Percentiles rank a stretch among this genome's conserved stretches.
Evolutionary conservation across 768 basidiomycete genomes (phyloP).

Genomic region (Trametes cinnabarina): DNA sequence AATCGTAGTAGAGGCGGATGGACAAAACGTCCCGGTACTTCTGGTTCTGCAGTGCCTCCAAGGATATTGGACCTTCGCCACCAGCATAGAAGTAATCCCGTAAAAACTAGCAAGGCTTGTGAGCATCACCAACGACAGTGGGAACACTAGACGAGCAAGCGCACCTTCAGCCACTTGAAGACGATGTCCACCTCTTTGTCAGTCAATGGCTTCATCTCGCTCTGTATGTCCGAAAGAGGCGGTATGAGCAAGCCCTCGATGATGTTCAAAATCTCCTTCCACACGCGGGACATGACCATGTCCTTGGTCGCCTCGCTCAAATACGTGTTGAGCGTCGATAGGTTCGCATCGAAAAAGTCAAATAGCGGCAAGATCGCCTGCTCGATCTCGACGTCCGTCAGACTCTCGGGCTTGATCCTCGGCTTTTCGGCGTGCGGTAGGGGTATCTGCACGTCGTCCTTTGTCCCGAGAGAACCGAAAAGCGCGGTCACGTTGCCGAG

Average conservation of each 20-base stretch:
- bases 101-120: conserved; percentile 78
- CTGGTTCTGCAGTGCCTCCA: conserved; percentile 86
- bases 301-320: conserved; percentile 83
- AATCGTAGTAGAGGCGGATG: conserved; percentile 93
- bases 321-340: conserved; percentile 87
- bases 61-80: conserved; percentile 86
- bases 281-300: conserved; percentile 88
- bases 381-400: conserved; percentile 94
- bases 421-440: conserved; percentile 74
- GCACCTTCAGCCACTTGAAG: conserved; percentile 96
- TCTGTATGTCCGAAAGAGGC: conserved; percentile 78
- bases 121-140: neutral
- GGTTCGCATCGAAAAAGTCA: conserved; percentile 94
- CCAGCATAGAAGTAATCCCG: conserved; percentile 93
- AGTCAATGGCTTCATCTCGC: conserved; percentile 87
- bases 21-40: conserved; percentile 91
- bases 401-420: conserved; percentile 71
- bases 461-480: conserved; percentile 70
- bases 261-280: conserved; percentile 91
- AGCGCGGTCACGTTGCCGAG: conserved; percentile 78
- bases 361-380: conserved; percentile 87
- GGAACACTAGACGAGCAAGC: neutral
- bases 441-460: conserved; percentile 73
- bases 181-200: conserved; percentile 98
- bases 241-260: conserved; percentile 90